Evolutionary conservation across 2,329 filamentous ascomycete species (phyloP).

Genomic region (Fusarium incarnatum): DNA sequence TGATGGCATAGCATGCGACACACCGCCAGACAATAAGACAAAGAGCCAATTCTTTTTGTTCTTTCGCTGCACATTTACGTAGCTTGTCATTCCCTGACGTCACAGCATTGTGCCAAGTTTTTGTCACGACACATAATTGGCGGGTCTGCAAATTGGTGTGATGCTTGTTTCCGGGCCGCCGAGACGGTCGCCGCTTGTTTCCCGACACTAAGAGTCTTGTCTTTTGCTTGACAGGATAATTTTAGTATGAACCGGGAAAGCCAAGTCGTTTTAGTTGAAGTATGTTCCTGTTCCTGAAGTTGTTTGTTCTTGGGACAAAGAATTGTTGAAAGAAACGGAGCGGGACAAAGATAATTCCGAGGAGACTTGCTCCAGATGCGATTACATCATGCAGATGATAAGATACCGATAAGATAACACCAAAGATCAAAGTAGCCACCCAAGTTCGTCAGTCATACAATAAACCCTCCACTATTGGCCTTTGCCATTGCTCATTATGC

Average conservation of each 20-base stretch:
- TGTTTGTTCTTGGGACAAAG: too few relatives aligned
- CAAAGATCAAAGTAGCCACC: not conserved
- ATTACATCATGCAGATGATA: not conserved
- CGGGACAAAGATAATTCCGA: not conserved
- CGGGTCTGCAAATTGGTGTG: not conserved
- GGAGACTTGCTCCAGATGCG: not conserved
- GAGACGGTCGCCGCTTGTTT: not conserved
- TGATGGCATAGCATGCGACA: slow-evolving; percentile 26
- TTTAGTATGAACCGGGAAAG: not conserved
- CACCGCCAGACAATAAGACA: slow-evolving; percentile 10
- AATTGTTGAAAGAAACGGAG: not conserved
- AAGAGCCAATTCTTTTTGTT: too few relatives aligned
- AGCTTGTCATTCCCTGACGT: slow-evolving; percentile 11
- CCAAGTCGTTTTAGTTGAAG: not conserved
- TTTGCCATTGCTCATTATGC: not conserved
- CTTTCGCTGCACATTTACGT: not conserved
- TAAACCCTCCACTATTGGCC: not conserved
- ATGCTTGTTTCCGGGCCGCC: slow-evolving; percentile 23
- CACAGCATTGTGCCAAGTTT: slow-evolving; percentile 27
- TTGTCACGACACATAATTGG: not conserved
- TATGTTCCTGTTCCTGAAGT: not conserved
- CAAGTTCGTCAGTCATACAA: not conserved
- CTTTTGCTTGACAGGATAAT: slow-evolving; percentile 21
- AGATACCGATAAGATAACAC: not conserved
- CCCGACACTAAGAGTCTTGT: slow-evolving; percentile 13